Evolutionary conservation across 805 yeast genomes (phyloP), one percentile per base, ranked within the genome.

Genomic region (Sugiyamaella valdiviana): DNA sequence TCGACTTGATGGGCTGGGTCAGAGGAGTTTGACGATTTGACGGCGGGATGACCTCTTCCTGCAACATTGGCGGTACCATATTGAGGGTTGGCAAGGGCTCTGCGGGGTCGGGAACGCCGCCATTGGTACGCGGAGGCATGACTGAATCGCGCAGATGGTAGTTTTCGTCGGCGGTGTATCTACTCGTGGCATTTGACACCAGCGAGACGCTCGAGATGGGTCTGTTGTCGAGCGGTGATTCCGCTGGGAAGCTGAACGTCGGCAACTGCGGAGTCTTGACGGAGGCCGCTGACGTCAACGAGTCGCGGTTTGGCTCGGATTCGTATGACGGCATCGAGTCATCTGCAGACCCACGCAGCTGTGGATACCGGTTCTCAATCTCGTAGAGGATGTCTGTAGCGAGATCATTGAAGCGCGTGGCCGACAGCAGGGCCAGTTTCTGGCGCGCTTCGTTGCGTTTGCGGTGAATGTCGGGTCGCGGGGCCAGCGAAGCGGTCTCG

Each of bases 401-500:
- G 63, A 93, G 77, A 63, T 91, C 99, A 57, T 83, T 82, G 69
- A 93, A 93, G 52, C 98, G 70, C 2, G 82, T 65, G 44, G 82
- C 80, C 1, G 96, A 93, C 50, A 93, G 76, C 43, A 85, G 80
- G 4, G 96, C 83, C 57, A 93, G 75, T 67, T 90, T 91, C 65
- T 86, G 86, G 58, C 99, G 77, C 1, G 99, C 98, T 65, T 89
- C 95, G 63, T 93, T 95, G 61, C 99, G 78, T 63, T 89, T 90
- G 39, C 95, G 90, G 65, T 93, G 99, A 68, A 87, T 88, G 16
- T 76, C 74, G 5, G 77, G 72, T 58, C 79, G 78, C 5, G 95
- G 90, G 36, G 80, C 72, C 46, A 91, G 72, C 59, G 76, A 80
- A 37, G 57, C 59, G 7, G 60, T 53, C 47, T 78, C 80, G 46